Evolutionary conservation across 2,329 filamentous ascomycete genomes (phyloP), one percentile per base, ranked within the genome.

Genomic region (Falciphora oryzae): DNA sequence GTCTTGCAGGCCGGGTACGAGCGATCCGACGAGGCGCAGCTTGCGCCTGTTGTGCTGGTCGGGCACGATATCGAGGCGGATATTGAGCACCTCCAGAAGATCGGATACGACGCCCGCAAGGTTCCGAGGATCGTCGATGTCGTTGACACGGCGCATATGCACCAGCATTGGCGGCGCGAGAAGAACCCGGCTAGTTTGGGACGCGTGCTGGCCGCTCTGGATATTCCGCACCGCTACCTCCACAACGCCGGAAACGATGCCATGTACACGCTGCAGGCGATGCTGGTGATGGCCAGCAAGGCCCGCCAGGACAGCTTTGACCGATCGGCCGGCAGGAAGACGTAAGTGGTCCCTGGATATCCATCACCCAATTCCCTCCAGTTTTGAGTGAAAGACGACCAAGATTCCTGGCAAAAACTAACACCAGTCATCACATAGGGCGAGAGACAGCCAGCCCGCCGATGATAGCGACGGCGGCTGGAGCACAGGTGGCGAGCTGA

Each of bases 231-330:
- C 57, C 84, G 80, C 75, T 81, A 90, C 69, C 79, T 94, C n/a
- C 93, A 97, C 75, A 96, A 96, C 71, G 93, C 89, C 0, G 88
- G 93, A 1, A 97, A 97, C 68, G 93, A 97, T 73, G 92, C 93
- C 0, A 83, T 87, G 1, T 95, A 90, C 73, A 94, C 92, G 0
- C 76, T 96, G 67, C 87, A 89, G 67, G 89, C 87, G 10, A 84
- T 95, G 81, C 74, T 97, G 8, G 85, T 79, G 6, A 83, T 92
- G 66, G 81, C 80, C 25, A 73, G 81, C 2, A 67, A 71, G 10
- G 74, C 72, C 31, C 74, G 77, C 1, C 63, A 71, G 62, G 60
- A 65, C 59, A 74, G 73, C 35, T 64, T 73, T 16, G 60, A 66
- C 18, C 63, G 66, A 29, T 31, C 62, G 16, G 32, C 25, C 28